Conservation (phyloP, 176 grass and related monocot species). For the Rhynchospora tenuis region DNA sequence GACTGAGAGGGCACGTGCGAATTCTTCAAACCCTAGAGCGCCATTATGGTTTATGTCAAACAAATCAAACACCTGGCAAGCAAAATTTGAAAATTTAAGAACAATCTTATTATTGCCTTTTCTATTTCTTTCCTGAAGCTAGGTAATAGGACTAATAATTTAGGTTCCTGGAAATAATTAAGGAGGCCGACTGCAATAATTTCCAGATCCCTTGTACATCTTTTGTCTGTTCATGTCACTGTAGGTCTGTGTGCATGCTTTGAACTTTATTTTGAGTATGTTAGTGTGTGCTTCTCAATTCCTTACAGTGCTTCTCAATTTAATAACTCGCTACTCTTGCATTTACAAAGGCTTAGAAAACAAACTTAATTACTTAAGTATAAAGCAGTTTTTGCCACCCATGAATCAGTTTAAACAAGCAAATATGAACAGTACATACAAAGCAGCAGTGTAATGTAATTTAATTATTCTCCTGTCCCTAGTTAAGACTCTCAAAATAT, state of each 20-base stretch:
- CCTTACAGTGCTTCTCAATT: not conserved
- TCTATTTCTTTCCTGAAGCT: not conserved
- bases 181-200: not conserved
- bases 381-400: not conserved
- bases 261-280: not conserved
- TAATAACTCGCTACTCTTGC: not conserved
- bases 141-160: not conserved
- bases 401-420: not conserved
- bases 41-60: conserved; percentile 80
- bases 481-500: not conserved
- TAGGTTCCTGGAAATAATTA: not conserved
- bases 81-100: conserved; percentile 23
- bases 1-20: conserved; percentile 64
- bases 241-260: not conserved
- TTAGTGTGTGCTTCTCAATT: not conserved
- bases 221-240: not conserved
- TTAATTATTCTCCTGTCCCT: not conserved
- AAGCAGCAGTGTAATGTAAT: not conserved
- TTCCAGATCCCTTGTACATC: not conserved
- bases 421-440: not conserved
- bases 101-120: not conserved
- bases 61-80: conserved; percentile 63
- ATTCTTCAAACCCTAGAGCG: conserved; percentile 73
- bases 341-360: not conserved
- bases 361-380: not conserved